Conservation (phyloP, 495 filamentous ascomycete species). For the Penicillium daleae region DNA sequence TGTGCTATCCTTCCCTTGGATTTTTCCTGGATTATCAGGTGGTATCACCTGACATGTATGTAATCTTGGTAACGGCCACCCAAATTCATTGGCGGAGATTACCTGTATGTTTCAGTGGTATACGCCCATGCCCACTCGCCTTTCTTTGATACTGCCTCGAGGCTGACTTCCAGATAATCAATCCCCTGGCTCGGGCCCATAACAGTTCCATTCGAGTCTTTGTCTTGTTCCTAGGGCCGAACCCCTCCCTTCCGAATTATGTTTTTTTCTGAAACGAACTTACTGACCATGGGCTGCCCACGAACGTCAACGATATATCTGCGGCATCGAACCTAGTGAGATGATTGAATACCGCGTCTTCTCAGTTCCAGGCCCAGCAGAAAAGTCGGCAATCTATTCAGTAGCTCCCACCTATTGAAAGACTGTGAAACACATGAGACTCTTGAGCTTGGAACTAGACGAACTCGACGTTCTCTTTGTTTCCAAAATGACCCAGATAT, state of each 20-base stretch:
- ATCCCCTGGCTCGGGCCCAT: not conserved
- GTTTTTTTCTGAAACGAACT: not conserved
- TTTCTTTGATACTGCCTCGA: not conserved
- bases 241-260: not conserved
- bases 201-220: not conserved
- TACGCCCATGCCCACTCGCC: not conserved
- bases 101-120: not conserved
- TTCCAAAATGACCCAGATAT: not conserved
- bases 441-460: not conserved
- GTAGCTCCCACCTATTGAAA: not conserved
- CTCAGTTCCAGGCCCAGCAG: no score
- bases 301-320: not conserved
- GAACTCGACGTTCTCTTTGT: not conserved
- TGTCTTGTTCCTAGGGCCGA: not conserved
- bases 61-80: not conserved
- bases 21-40: not conserved
- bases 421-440: not conserved
- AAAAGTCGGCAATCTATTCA: not conserved
- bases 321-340: not conserved
- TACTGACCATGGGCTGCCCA: not conserved
- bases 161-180: not conserved
- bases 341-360: not conserved
- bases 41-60: not conserved
- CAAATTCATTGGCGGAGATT: not conserved
- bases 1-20: slow-evolving; percentile 9